Percentiles rank a stretch among this genome's conserved stretches.
Evolutionary conservation across 139 green algal species (phyloP).

Genomic region (Coelastrella sp.): DNA sequence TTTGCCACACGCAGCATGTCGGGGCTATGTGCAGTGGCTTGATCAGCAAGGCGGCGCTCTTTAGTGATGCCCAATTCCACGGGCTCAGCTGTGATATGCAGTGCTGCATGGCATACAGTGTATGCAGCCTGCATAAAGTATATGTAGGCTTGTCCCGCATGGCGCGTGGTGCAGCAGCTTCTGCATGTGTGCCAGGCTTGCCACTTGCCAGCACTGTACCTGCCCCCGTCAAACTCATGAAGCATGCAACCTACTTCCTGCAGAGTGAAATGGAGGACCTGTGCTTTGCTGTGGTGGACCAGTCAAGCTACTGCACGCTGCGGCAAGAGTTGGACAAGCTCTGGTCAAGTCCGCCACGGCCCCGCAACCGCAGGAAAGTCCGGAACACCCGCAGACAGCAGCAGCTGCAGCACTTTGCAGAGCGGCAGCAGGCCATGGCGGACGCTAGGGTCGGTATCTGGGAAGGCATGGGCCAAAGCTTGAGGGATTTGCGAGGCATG

Average conservation of each 20-base stretch:
- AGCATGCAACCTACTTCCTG: neutral
- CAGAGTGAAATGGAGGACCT: constrained; percentile 97
- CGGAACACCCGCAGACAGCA: constrained; percentile 43
- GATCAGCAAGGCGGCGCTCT: too few species aligned
- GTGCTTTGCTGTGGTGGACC: constrained; percentile 94
- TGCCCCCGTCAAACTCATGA: too few species aligned
- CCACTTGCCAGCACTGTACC: neutral
- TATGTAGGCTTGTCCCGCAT: too few species aligned
- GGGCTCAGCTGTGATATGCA: too few species aligned
- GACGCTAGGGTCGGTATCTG: neutral
- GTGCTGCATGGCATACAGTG: too few species aligned
- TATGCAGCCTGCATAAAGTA: too few species aligned
- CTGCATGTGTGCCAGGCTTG: neutral
- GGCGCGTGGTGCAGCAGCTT: too few species aligned
- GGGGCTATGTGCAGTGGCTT: too few species aligned
- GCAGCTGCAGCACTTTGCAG: constrained; percentile 37
- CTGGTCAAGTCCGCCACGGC: constrained; percentile 49
- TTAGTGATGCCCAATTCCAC: too few species aligned
- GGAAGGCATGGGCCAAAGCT: neutral
- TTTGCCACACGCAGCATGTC: too few species aligned
- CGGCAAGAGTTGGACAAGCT: constrained; percentile 66
- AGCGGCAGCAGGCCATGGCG: constrained; percentile 23
- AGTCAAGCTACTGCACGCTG: constrained; percentile 69
- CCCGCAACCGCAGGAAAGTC: constrained; percentile 39
- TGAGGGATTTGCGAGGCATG: constrained; percentile 19